Evolutionary conservation across 2,329 filamentous ascomycete genomes (phyloP).

Genomic region (Verticillium longisporum): DNA sequence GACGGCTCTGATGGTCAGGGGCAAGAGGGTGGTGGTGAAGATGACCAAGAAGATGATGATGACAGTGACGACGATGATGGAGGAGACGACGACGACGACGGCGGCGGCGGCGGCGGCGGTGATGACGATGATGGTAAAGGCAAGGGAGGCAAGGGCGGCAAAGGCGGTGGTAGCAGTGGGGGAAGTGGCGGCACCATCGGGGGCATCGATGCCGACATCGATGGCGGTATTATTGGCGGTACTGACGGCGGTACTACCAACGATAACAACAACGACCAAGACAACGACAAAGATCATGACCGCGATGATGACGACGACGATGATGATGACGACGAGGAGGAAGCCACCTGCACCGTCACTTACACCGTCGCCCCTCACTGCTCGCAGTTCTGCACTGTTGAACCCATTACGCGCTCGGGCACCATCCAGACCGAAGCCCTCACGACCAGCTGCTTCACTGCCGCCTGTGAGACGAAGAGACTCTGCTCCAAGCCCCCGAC

Average conservation of each 20-base stretch:
- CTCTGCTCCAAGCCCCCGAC: constrained; percentile 7
- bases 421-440: background rate
- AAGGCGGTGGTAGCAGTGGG: background rate
- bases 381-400: constrained; percentile 9
- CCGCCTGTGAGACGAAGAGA: constrained; percentile 6
- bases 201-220: background rate
- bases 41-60: background rate
- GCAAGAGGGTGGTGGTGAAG: background rate
- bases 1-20: background rate
- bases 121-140: background rate
- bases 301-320: background rate
- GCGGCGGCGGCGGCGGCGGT: background rate
- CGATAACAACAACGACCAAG: background rate
- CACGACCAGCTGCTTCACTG: constrained; percentile 7
- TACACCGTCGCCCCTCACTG: constrained; percentile 10
- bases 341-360: constrained; percentile 4
- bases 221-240: background rate
- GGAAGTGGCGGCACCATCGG: background rate
- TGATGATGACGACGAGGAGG: background rate
- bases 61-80: background rate
- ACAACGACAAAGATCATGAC: background rate
- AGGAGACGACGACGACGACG: background rate
- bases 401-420: constrained; percentile 1
- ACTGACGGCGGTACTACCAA: background rate
- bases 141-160: background rate